These are phyloP conservation scores for Neurospora sp. DNA, from an alignment of 2,329 filamentous ascomycete genomes.

Conservation along the genomic window DNA sequence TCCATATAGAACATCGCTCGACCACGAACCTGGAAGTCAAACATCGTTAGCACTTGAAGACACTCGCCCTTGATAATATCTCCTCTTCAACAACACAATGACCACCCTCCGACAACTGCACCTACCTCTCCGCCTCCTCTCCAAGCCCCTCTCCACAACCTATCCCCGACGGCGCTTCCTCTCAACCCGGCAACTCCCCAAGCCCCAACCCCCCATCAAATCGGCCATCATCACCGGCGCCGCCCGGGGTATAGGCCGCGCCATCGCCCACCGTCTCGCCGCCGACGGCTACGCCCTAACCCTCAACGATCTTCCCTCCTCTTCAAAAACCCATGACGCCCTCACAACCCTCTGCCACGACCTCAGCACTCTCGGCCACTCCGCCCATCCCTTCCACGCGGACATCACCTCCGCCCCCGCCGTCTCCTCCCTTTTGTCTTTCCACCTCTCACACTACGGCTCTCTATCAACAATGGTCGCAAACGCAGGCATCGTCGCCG, in stretches of 20 bases:
- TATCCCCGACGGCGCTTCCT: not conserved
- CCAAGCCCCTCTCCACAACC: not conserved
- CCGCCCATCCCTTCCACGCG: constrained; percentile 45
- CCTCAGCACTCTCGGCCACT: constrained; percentile 34
- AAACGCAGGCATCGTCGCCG: constrained; percentile 41
- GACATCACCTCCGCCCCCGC: constrained; percentile 49
- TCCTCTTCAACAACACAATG: not conserved
- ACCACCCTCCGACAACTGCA: not conserved
- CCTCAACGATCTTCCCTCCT: constrained; percentile 45
- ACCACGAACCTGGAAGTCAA: not conserved
- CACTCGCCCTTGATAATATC: not conserved
- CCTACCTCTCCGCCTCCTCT: not conserved
- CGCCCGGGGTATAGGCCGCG: constrained; percentile 40
- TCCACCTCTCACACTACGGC: constrained; percentile 42
- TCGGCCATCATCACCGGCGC: constrained; percentile 19
- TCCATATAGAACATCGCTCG: not conserved
- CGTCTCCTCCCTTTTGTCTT: constrained; percentile 41
- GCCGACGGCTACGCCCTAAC: constrained; percentile 57
- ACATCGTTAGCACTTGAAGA: not conserved
- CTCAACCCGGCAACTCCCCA: not conserved
- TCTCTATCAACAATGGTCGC: constrained; percentile 22
- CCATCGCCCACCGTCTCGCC: constrained; percentile 54
- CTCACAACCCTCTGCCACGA: constrained; percentile 33
- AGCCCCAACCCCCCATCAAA: not conserved
- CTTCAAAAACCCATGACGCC: constrained; percentile 35